phyloP scores from a whole-genome alignment of 208 protist species.

The Trypanosoma congolense region DNA sequence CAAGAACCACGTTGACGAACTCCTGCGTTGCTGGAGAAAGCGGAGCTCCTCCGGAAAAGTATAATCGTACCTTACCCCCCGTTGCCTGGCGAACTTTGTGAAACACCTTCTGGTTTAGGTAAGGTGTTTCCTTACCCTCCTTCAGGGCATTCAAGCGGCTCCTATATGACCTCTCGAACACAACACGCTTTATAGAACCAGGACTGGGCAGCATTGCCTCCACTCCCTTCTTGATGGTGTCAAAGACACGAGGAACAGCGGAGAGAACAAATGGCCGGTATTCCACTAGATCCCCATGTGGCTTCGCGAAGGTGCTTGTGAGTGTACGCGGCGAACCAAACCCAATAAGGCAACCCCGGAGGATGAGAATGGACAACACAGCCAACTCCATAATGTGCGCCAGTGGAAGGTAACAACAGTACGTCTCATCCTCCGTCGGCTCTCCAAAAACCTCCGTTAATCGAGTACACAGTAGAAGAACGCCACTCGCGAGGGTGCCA shows the following conservation, averaged over 20 bases:
- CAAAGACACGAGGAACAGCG: conserved; percentile 84
- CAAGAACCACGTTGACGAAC: conserved; percentile 81
- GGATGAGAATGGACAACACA: conserved; percentile 60
- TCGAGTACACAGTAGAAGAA: conserved; percentile 41
- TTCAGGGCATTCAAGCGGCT: conserved; percentile 58
- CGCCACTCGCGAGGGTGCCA: conserved; percentile 53
- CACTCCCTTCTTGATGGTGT: conserved; percentile 77
- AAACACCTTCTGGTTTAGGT: conserved; percentile 81
- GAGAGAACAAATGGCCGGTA: conserved; percentile 73
- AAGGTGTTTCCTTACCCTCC: conserved; percentile 69
- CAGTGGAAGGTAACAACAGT: conserved; percentile 85
- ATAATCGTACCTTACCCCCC: conserved; percentile 66
- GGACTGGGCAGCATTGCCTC: conserved; percentile 55
- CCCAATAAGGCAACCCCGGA: conserved; percentile 52
- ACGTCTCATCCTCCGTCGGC: conserved; percentile 44
- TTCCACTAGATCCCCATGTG: conserved; percentile 68
- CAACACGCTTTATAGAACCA: conserved; percentile 42
- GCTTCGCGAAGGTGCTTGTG: conserved; percentile 55
- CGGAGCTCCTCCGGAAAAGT: conserved; percentile 79
- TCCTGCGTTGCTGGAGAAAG: conserved; percentile 66
- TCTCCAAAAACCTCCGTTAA: conserved; percentile 45
- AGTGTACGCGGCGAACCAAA: conserved; percentile 83
- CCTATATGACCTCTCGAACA: conserved; percentile 74
- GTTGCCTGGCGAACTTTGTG: conserved; percentile 36
- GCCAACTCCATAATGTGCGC: conserved; percentile 91